A percentile compares a stretch with the other conserved stretches of the same genome.
These are phyloP conservation scores for Colletotrichum tanaceti DNA, from an alignment of 2,329 filamentous ascomycete species.

Conservation along the genomic window DNA sequence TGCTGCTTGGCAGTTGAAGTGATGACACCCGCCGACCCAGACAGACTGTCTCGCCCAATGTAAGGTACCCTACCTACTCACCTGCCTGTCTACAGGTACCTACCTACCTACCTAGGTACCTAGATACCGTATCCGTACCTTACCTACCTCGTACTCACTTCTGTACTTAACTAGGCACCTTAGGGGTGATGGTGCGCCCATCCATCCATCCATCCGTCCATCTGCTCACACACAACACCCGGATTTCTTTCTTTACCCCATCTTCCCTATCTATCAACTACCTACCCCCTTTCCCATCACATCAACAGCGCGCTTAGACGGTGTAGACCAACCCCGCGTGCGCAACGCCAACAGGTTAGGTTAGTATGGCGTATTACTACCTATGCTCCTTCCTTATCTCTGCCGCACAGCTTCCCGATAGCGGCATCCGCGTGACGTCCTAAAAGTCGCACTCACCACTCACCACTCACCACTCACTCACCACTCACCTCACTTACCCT, in stretches of 20 bases:
- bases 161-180: no score
- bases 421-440: constrained; percentile 36
- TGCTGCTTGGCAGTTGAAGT: background rate
- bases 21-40: background rate
- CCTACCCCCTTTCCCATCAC: background rate
- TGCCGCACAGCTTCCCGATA: constrained; percentile 26
- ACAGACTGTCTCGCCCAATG: background rate
- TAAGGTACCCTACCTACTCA: background rate
- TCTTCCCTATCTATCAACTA: background rate
- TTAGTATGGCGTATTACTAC: constrained; percentile 37
- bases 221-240: no score
- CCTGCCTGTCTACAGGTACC: background rate
- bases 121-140: no score
- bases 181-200: constrained; percentile 26
- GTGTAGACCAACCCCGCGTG: constrained; percentile 14
- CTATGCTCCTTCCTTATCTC: constrained; percentile 37
- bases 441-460: constrained; percentile 29
- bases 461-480: no score
- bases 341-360: constrained; percentile 35
- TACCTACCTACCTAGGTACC: background rate
- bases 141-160: no score
- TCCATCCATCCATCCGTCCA: constrained; percentile 6
- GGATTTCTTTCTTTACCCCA: background rate
- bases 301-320: constrained; percentile 26
- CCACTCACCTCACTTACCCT: constrained; percentile 23